Evolutionary conservation across 768 basidiomycete species (phyloP), one percentile per base, ranked within the genome.

Genomic region (Trametes maxima): DNA sequence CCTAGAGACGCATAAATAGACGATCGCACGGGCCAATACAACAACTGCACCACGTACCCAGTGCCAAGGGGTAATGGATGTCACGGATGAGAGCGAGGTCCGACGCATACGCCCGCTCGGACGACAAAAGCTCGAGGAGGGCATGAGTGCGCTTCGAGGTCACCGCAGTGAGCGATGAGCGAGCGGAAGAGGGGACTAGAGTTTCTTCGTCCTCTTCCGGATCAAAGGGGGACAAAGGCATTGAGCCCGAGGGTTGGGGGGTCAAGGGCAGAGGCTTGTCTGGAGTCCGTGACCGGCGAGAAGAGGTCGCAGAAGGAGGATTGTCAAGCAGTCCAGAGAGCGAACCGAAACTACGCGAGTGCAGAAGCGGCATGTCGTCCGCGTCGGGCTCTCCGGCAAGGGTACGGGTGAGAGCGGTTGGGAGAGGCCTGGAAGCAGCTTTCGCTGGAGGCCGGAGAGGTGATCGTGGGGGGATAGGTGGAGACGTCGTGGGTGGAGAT

Each of bases 21-120:
- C 62, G 51, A 59, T 57, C 62, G 44, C 42, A 22, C 17, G 44
- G 42, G 53, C 11, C 50, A 17, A 45, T 28, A 55, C 35, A 45
- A 21, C 45, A 42, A 53, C 55, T 56, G 13, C 42, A 45, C 28
- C 42, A 79, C 82, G 63, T 75, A 84, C 92, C 91, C 68, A 88
- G 77, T 47, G 91, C 92, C 54, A 92, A 74, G 6, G 90, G 90
- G 42, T 93, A 86, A 66, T 94, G 87, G 24, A 93, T 81, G 62
- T 90, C 87, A 54, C 87, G 80, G 63, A 94, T 85, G 55, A 93
- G 77, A 16, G 87, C 87, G 25, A 94, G 78, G 78, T 94, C 92
- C n/a, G 85, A 86, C 13, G 92, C 87, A 73, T 93, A 93, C 1
- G 89, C 88, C 25, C 89, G 79, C 69, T 94, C 92, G 21, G 89